phyloP scores from a whole-genome alignment of 148 eudicot genomes.

The Rhododendron ovatum region DNA sequence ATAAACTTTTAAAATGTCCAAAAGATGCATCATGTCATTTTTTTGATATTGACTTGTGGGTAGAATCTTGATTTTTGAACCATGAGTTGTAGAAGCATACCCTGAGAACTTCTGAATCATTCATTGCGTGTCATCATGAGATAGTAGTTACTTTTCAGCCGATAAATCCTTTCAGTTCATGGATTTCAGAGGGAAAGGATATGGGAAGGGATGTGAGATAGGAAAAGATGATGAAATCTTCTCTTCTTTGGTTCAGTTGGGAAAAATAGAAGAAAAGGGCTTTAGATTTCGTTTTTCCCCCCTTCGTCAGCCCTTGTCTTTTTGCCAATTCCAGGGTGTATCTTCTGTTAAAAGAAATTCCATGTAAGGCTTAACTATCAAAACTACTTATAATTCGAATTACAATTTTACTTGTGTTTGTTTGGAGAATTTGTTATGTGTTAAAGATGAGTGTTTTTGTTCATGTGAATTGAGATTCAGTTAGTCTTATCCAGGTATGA shows the following conservation, averaged over 20 bases:
- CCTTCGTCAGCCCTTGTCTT: background rate
- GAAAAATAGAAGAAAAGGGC: background rate
- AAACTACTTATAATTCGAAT: background rate
- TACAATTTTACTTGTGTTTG: background rate
- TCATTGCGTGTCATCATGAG: background rate
- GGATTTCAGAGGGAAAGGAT: background rate
- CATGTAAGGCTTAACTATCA: background rate
- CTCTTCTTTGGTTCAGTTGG: background rate
- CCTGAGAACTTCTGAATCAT: background rate
- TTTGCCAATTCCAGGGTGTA: background rate
- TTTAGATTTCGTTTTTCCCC: background rate
- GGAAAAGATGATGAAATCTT: background rate
- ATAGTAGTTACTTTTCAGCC: background rate
- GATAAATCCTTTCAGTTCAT: background rate
- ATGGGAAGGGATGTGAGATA: background rate
- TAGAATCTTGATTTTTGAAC: background rate
- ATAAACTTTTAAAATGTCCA: background rate
- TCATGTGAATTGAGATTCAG: slow-evolving; percentile 2
- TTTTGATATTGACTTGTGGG: background rate
- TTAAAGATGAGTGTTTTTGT: background rate
- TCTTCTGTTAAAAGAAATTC: background rate
- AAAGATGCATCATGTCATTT: background rate
- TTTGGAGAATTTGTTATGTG: background rate
- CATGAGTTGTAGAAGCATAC: background rate
- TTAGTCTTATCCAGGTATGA: slow-evolving; percentile 30